These are phyloP conservation scores for Chalciporus sp. DNA, from an alignment of 1,284 basidiomycete genomes.

Conservation along the genomic window DNA sequence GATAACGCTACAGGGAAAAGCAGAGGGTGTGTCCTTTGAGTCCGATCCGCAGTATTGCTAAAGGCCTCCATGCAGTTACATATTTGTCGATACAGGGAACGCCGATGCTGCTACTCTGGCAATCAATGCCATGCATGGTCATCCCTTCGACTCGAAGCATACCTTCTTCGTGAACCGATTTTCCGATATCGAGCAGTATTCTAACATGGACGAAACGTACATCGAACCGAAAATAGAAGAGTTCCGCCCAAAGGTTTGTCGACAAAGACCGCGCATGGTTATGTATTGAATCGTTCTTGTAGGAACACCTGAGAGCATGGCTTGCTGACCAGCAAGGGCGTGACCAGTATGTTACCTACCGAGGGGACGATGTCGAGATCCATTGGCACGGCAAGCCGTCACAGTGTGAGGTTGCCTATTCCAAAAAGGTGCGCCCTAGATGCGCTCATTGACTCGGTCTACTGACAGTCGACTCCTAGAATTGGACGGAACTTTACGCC, in stretches of 20 bases:
- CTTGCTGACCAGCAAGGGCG: conserved; percentile 90
- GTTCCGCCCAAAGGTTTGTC: conserved; percentile 76
- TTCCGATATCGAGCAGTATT: conserved; percentile 89
- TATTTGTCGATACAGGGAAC: conserved; percentile 89
- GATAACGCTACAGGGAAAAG: conserved; percentile 77
- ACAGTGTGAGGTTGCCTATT: conserved; percentile 80
- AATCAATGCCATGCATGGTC: conserved; percentile 79
- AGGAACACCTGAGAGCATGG: conserved; percentile 97
- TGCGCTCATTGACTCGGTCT: not conserved
- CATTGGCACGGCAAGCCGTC: conserved; percentile 94
- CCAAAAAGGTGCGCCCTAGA: conserved; percentile 61
- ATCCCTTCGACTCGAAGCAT: conserved; percentile 92
- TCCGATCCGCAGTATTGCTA: conserved; percentile 6
- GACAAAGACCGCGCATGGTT: not conserved
- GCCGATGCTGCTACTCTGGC: conserved; percentile 84
- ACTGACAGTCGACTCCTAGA: conserved; percentile 42
- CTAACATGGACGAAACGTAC: conserved; percentile 83
- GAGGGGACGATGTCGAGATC: conserved; percentile 89
- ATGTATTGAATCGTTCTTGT: conserved; percentile 11
- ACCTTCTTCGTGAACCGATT: conserved; percentile 91
- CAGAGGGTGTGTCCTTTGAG: conserved; percentile 69
- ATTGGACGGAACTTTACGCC: conserved; percentile 98
- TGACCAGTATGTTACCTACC: conserved; percentile 96
- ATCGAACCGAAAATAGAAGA: conserved; percentile 79
- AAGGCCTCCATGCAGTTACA: conserved; percentile 55